Evolutionary conservation across 2,329 filamentous ascomycete genomes (phyloP), one percentile per base, ranked within the genome.

Genomic region (Nigrospora sphaerica): DNA sequence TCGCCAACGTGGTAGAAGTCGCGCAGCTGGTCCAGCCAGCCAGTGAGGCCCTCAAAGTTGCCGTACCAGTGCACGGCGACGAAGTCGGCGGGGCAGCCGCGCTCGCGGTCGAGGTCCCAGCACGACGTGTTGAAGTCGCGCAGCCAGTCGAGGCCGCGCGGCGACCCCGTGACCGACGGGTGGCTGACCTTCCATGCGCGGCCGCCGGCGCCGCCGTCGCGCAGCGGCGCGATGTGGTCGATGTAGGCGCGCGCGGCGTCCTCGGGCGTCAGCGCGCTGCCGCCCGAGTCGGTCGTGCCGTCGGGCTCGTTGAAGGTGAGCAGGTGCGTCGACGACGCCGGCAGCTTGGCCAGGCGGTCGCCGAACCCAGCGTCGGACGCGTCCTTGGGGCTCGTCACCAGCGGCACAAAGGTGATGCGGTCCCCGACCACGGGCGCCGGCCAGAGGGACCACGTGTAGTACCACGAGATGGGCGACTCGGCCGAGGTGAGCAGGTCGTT

Each of bases 231-330:
- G 19, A 71, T 61, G 39, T 67, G 45, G 6, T 62, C 55, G 3
- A 71, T 53, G 46, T 71, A 71, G 0, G 63, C 56, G 2, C 57
- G 50, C 0, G 68, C 68, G 0, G 68, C 68, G 16, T 69, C 66
- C 28, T 63, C 54, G 2, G 68, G 62, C 1, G 57, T 59, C 39
- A 71, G 67, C 10, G 57, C 49, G 44, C 66, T 69, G 18, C 68
- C 68, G 11, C 68, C 68, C 0, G 65, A 63, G 9, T 60, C 59
- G 2, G 60, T 67, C 6, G 61, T 62, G 1, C 67, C 67, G 45
- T 71, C 68, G 1, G 68, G 68, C 46, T 71, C 68, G 48, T 71
- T 71, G 46, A 71, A 71, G 0, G 59, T 59, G 17, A 71, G 58
- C 3, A 71, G 55, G 39, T 68, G 65, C 0, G 61, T 68, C 1